phyloP scores from a whole-genome alignment of 1,284 basidiomycete genomes.

The Prillingera fragicola region DNA sequence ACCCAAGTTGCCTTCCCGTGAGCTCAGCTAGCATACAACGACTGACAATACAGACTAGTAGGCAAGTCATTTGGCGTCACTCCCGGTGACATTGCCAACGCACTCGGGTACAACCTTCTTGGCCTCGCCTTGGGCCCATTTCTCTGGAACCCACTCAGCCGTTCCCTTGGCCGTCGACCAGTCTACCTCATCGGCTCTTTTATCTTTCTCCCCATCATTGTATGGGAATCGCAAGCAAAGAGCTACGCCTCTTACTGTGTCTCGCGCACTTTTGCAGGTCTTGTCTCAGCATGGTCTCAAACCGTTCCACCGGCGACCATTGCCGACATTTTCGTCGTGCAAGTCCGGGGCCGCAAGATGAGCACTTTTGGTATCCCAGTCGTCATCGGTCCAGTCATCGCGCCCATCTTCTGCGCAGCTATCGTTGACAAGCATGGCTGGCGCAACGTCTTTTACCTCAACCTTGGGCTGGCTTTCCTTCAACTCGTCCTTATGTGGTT shows the following conservation, averaged over 20 bases:
- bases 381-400: slow-evolving; percentile 32
- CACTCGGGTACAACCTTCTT: slow-evolving; percentile 44
- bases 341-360: slow-evolving; percentile 38
- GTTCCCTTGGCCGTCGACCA: slow-evolving; percentile 36
- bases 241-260: slow-evolving; percentile 17
- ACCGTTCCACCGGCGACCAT: slow-evolving; percentile 27
- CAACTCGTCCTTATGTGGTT: slow-evolving; percentile 33
- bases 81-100: slow-evolving; percentile 36
- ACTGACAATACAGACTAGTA: too few species aligned
- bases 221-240: slow-evolving; percentile 34
- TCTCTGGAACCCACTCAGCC: slow-evolving; percentile 34
- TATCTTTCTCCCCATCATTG: slow-evolving; percentile 36
- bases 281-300: slow-evolving; percentile 20
- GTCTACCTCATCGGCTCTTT: slow-evolving; percentile 35
- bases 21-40: too few species aligned
- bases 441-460: slow-evolving; percentile 36
- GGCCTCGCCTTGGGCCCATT: slow-evolving; percentile 44
- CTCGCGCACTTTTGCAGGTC: slow-evolving; percentile 23
- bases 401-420: slow-evolving; percentile 37
- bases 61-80: slow-evolving; percentile 7
- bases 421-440: slow-evolving; percentile 25
- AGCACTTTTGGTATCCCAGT: slow-evolving; percentile 27
- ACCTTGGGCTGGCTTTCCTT: slow-evolving; percentile 30
- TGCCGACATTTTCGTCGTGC: slow-evolving; percentile 27
- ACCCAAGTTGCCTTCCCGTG: too few species aligned